These are phyloP conservation scores for Cladosporium sphaerospermum DNA, from an alignment of 2,329 filamentous ascomycete species.

Conservation along the genomic window DNA sequence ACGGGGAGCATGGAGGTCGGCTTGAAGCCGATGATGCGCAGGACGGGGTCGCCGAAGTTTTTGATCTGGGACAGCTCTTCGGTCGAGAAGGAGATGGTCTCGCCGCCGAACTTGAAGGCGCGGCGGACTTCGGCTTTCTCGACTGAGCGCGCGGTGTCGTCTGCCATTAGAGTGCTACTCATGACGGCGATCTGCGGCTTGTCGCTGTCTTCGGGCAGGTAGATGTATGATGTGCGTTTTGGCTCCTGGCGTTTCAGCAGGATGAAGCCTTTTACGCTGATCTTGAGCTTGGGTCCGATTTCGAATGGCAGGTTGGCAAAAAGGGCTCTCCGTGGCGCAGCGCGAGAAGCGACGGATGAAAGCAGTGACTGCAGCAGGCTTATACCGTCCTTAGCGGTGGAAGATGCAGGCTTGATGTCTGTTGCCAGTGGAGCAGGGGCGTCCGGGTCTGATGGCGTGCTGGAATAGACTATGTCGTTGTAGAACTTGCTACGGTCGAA, in stretches of 20 bases:
- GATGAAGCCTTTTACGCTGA: conserved; percentile 91
- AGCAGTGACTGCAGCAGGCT: conserved; percentile 72
- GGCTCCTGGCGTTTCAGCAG: conserved; percentile 78
- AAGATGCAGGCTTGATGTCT: conserved; percentile 50
- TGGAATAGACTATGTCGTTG: conserved; percentile 87
- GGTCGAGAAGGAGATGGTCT: conserved; percentile 76
- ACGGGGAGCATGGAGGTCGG: conserved; percentile 64
- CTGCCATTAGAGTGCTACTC: conserved; percentile 67
- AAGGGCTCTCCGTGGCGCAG: conserved; percentile 74
- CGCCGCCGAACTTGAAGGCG: conserved; percentile 92
- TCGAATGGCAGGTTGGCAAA: conserved; percentile 87
- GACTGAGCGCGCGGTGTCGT: conserved; percentile 69
- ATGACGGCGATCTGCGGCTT: conserved; percentile 71
- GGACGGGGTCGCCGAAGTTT: conserved; percentile 72
- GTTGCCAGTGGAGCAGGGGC: conserved; percentile 49
- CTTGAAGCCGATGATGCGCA: conserved; percentile 94
- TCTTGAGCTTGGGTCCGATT: conserved; percentile 73
- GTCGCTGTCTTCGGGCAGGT: conserved; percentile 66
- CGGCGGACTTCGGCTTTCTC: conserved; percentile 79
- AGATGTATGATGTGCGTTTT: conserved; percentile 79
- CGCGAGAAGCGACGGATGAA: conserved; percentile 84
- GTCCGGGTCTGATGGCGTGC: conserved; percentile 62
- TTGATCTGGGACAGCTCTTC: conserved; percentile 76
- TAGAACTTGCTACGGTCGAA: conserved; percentile 89
- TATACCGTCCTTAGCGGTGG: conserved; percentile 67